Conservation (phyloP, 257 asterid genomes). For the Misopates orontium region DNA sequence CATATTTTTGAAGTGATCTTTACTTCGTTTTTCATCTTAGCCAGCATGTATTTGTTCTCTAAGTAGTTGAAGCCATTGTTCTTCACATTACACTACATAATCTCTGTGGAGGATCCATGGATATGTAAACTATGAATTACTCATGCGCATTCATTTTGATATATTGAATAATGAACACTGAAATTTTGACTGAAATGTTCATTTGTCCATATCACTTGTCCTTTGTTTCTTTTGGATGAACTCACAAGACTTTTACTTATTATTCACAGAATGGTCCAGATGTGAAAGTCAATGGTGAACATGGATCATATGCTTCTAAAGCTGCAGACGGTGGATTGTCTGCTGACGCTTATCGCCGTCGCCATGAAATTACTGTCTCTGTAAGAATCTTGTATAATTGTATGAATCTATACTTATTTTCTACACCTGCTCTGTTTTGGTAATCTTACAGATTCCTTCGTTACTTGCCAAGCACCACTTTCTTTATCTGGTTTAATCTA, state of each 20-base stretch:
- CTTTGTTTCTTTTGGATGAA: neutral
- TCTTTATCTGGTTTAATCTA: neutral
- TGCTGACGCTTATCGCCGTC: conserved; percentile 64
- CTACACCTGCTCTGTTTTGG: neutral
- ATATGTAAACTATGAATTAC: neutral
- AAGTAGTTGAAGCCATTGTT: neutral
- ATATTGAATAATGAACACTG: no score
- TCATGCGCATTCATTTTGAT: no score
- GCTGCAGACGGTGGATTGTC: conserved; percentile 55
- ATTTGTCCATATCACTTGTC: no score
- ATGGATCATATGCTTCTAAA: conserved; percentile 40
- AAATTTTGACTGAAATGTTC: no score
- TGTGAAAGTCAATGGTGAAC: conserved; percentile 36
- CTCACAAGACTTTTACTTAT: conserved; percentile 13
- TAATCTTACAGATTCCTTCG: neutral
- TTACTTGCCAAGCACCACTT: neutral
- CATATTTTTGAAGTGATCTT: no score
- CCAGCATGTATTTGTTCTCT: neutral
- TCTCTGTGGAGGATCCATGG: neutral
- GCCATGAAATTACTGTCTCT: conserved; percentile 79
- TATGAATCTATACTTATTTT: neutral
- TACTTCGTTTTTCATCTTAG: neutral
- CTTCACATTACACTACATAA: neutral
- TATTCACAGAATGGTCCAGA: conserved; percentile 41
- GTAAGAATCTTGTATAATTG: conserved; percentile 44